Conservation (phyloP, 2,329 filamentous ascomycete genomes). For the Lasiodiplodia sp. region DNA sequence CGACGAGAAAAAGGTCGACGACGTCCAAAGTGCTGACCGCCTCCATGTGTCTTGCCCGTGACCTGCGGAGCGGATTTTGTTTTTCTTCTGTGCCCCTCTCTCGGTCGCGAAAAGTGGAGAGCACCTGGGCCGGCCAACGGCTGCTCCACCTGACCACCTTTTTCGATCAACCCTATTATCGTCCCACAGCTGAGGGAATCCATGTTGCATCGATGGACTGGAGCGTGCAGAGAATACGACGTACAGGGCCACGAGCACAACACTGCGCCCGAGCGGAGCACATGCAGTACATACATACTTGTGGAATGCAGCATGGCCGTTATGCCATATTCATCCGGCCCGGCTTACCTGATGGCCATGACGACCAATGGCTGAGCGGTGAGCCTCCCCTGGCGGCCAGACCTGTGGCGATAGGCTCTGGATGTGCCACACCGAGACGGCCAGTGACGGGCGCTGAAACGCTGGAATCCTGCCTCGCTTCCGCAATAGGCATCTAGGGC, state of each 20-base stretch:
- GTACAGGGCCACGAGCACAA: constrained; percentile 17
- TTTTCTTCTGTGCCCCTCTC: neutral
- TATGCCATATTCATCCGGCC: constrained; percentile 6
- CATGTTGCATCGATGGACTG: constrained; percentile 1
- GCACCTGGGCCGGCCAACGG: neutral
- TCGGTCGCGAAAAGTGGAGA: neutral
- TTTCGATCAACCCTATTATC: constrained; percentile 12
- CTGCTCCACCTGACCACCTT: neutral
- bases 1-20: neutral
- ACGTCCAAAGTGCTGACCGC: neutral
- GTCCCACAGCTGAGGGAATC: constrained; percentile 12
- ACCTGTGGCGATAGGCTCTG: constrained; percentile 3
- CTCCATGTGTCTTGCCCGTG: neutral
- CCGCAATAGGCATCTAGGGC: constrained; percentile 5
- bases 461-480: neutral
- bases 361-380: neutral
- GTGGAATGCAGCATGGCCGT: constrained; percentile 3
- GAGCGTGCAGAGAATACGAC: constrained; percentile 1
- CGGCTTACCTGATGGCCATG: neutral
- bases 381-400: neutral
- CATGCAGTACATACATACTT: neutral
- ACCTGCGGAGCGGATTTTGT: neutral
- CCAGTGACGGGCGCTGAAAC: constrained; percentile 18
- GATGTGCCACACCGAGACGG: neutral
- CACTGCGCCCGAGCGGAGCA: neutral